phyloP scores from a whole-genome alignment of 192 early-diverging fungal genomes.

The Coemansia aciculifera region DNA sequence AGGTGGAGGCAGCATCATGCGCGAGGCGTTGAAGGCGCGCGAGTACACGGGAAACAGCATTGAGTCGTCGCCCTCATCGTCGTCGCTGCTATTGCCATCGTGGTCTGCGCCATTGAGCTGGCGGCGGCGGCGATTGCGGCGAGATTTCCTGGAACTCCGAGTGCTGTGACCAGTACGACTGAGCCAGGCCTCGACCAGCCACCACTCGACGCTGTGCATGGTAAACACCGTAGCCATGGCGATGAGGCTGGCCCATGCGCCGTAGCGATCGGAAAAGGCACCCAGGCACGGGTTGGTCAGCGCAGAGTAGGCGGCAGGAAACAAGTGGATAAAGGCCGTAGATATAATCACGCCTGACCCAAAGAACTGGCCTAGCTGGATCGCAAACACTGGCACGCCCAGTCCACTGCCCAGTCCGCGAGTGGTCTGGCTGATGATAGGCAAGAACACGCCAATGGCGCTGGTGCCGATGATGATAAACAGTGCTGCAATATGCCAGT shows the following conservation, averaged over 20 bases:
- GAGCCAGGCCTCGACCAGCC: conserved; percentile 40
- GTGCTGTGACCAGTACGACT: not conserved
- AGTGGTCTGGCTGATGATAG: conserved; percentile 45
- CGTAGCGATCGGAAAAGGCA: conserved; percentile 47
- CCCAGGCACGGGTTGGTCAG: conserved; percentile 59
- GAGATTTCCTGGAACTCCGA: not conserved
- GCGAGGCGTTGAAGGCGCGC: conserved; percentile 19
- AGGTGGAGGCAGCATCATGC: conserved; percentile 24
- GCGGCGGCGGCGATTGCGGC: not conserved
- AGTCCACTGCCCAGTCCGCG: conserved; percentile 19
- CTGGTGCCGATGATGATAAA: conserved; percentile 61
- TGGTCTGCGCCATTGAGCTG: not conserved
- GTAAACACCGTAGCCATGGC: conserved; percentile 61
- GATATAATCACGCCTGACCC: conserved; percentile 72
- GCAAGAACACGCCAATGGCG: conserved; percentile 57
- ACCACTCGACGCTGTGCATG: conserved; percentile 67
- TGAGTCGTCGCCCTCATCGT: not conserved
- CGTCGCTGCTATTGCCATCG: not conserved
- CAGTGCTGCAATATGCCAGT: conserved; percentile 56
- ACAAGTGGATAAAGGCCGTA: conserved; percentile 74
- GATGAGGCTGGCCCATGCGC: conserved; percentile 59
- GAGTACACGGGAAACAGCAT: conserved; percentile 24
- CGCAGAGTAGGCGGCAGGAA: conserved; percentile 58
- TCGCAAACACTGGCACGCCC: conserved; percentile 30
- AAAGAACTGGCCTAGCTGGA: conserved; percentile 59